These are phyloP conservation scores for Chaetomium globosum DNA, from an alignment of 2,329 filamentous ascomycete genomes.

Conservation along the genomic window DNA sequence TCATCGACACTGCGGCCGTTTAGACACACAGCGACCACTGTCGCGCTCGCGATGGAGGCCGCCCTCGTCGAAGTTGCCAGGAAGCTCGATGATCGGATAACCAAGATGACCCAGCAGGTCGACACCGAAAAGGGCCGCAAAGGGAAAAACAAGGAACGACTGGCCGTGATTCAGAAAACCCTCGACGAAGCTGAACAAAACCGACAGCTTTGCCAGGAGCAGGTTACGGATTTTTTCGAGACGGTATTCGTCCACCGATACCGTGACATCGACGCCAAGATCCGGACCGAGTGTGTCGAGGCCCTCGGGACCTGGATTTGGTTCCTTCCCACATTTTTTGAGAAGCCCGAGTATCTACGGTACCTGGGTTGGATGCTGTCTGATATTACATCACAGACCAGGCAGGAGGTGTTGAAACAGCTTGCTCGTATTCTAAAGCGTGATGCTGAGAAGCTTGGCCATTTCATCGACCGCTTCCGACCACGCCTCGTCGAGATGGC, in stretches of 20 bases:
- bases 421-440: constrained; percentile 77
- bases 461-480: constrained; percentile 92
- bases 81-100: constrained; percentile 60
- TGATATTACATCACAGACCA: constrained; percentile 71
- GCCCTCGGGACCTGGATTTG: constrained; percentile 88
- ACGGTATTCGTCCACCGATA: constrained; percentile 94
- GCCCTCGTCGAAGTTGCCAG: constrained; percentile 61
- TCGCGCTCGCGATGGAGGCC: constrained; percentile 77
- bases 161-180: constrained; percentile 71
- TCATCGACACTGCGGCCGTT: constrained; percentile 86
- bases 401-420: constrained; percentile 85
- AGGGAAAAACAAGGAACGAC: constrained; percentile 72
- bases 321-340: constrained; percentile 80
- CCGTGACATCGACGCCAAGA: constrained; percentile 86
- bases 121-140: constrained; percentile 74
- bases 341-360: constrained; percentile 85
- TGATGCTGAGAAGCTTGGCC: constrained; percentile 78
- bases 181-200: constrained; percentile 71
- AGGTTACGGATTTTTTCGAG: constrained; percentile 85
- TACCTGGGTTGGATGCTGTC: constrained; percentile 96
- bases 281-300: constrained; percentile 84
- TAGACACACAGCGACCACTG: constrained; percentile 87
- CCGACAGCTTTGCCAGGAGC: constrained; percentile 68
- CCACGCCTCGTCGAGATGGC: constrained; percentile 90
- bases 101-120: constrained; percentile 75